Evolutionary conservation across 2,329 filamentous ascomycete species (phyloP).

Genomic region (Diaporthe caulivora): DNA sequence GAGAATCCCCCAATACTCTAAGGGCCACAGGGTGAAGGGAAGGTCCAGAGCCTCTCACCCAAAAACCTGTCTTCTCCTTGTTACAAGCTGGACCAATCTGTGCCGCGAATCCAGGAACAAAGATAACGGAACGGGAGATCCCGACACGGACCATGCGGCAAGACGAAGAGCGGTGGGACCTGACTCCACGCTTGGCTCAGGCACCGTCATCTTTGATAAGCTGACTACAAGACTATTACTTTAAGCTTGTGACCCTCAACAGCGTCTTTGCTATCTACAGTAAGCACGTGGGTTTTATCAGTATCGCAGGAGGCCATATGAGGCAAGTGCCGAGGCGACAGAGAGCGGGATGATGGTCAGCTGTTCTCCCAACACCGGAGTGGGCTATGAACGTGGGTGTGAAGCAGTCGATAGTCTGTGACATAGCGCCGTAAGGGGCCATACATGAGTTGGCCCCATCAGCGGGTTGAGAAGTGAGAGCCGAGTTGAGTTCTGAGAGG

Average conservation of each 20-base stretch:
- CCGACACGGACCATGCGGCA: not conserved
- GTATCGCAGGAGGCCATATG: not conserved
- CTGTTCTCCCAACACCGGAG: not conserved
- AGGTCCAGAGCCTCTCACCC: not conserved
- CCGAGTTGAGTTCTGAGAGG: slow-evolving; percentile 17
- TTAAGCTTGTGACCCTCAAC: not conserved
- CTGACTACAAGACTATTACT: slow-evolving; percentile 24
- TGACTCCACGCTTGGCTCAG: slow-evolving; percentile 9
- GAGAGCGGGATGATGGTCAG: slow-evolving; percentile 21
- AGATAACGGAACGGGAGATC: slow-evolving; percentile 16
- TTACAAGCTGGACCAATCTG: not conserved
- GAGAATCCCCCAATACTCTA: not conserved
- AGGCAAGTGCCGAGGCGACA: not conserved
- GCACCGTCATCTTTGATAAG: slow-evolving; percentile 8
- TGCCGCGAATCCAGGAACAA: slow-evolving; percentile 3
- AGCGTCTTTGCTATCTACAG: not conserved
- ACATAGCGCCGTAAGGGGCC: slow-evolving; percentile 3
- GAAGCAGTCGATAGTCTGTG: slow-evolving; percentile 24
- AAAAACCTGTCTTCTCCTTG: not conserved
- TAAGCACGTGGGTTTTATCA: not conserved
- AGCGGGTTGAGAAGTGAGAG: not conserved
- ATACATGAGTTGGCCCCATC: not conserved
- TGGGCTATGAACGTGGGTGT: slow-evolving; percentile 8
- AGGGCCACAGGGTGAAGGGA: not conserved
- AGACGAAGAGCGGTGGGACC: slow-evolving; percentile 25